These are phyloP conservation scores for Friedmanniomyces simplex DNA, from an alignment of 495 filamentous ascomycete genomes.

Conservation along the genomic window DNA sequence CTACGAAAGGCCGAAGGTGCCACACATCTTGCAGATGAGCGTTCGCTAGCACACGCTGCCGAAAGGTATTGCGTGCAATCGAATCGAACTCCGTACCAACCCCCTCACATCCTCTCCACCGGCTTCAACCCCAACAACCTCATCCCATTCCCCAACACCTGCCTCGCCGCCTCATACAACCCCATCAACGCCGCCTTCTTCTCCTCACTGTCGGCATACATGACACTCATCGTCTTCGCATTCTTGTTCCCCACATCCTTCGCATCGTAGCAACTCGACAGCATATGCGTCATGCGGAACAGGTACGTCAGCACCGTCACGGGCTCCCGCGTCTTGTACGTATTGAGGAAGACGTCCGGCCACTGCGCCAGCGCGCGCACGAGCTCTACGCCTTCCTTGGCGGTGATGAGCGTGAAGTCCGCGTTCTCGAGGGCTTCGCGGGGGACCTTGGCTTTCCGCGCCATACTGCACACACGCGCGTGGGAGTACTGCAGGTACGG, in stretches of 20 bases:
- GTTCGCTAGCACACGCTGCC: too few species aligned
- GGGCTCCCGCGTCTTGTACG: slow-evolving; percentile 54
- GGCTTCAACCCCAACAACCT: slow-evolving; percentile 35
- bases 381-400: slow-evolving; percentile 47
- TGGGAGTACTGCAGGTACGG: slow-evolving; percentile 62
- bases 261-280: slow-evolving; percentile 30
- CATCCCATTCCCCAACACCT: slow-evolving; percentile 35
- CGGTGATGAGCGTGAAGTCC: slow-evolving; percentile 43
- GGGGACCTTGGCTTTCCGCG: slow-evolving; percentile 40
- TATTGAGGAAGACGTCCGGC: slow-evolving; percentile 53
- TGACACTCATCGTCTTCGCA: slow-evolving; percentile 24
- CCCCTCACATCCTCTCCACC: slow-evolving; percentile 32
- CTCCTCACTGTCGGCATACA: slow-evolving; percentile 23
- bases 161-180: slow-evolving; percentile 29
- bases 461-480: slow-evolving; percentile 55
- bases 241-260: slow-evolving; percentile 29
- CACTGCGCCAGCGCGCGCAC: slow-evolving; percentile 50
- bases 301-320: slow-evolving; percentile 42
- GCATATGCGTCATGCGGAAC: slow-evolving; percentile 34
- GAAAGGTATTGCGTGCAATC: too few species aligned
- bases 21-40: too few species aligned
- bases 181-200: slow-evolving; percentile 30
- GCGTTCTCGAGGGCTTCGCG: slow-evolving; percentile 39
- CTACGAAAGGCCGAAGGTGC: too few species aligned
- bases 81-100: too few species aligned